Evolutionary conservation across 2,329 filamentous ascomycete species (phyloP).

Genomic region (Trichophyton benhamiae): DNA sequence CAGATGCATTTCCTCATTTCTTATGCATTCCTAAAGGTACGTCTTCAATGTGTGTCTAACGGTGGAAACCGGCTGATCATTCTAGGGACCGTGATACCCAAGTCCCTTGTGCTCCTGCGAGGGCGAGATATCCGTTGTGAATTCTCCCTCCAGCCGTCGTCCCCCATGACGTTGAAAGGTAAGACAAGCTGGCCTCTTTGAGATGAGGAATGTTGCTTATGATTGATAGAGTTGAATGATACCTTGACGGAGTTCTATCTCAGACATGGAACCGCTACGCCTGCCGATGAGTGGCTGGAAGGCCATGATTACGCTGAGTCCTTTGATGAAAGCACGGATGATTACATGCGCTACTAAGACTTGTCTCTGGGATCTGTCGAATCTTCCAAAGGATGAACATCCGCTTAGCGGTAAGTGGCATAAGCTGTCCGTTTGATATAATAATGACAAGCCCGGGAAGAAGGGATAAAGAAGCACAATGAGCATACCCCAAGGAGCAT

Average conservation of each 20-base stretch:
- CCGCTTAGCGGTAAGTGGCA: too few relatives aligned
- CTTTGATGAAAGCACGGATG: neutral
- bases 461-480: too few relatives aligned
- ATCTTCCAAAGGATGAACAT: too few relatives aligned
- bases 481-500: too few relatives aligned
- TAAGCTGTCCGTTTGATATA: too few relatives aligned
- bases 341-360: neutral
- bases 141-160: neutral
- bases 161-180: neutral
- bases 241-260: constrained; percentile 12
- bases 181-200: neutral
- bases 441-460: too few relatives aligned
- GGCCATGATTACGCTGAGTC: neutral
- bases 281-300: constrained; percentile 12
- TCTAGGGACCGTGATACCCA: neutral
- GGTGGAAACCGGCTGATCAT: neutral
- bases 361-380: too few relatives aligned
- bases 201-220: too few relatives aligned
- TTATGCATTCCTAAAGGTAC: constrained; percentile 12
- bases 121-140: neutral
- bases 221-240: constrained; percentile 8
- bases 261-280: constrained; percentile 7
- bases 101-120: neutral
- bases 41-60: neutral
- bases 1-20: constrained; percentile 10